These are phyloP conservation scores for Mantamonas sphyraenae DNA, from an alignment of 78 protist species.

Conservation along the genomic window DNA sequence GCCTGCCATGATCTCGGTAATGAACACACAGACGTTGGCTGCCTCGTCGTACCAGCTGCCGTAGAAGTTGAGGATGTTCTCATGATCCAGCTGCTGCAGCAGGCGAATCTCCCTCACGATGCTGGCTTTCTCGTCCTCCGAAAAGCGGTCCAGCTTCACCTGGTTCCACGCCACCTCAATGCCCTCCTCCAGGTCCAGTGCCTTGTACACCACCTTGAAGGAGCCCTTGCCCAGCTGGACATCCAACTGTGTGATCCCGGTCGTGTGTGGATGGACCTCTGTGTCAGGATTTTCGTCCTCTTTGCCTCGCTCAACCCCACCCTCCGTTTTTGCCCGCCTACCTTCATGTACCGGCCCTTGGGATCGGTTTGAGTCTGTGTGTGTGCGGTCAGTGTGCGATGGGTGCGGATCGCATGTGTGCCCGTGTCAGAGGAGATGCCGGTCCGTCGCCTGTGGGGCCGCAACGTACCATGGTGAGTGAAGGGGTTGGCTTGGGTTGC, in stretches of 20 bases:
- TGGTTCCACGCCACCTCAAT: conserved; percentile 87
- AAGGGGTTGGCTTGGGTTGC: too few relatives aligned
- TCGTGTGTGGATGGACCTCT: neutral
- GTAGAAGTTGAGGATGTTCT: conserved; percentile 44
- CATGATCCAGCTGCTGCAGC: conserved; percentile 44
- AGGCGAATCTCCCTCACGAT: conserved; percentile 32
- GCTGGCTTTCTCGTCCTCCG: neutral
- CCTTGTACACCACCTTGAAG: conserved; percentile 63
- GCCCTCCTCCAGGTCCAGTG: conserved; percentile 61
- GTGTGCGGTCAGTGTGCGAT: too few relatives aligned
- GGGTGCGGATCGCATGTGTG: too few relatives aligned
- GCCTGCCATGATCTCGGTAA: conserved; percentile 82
- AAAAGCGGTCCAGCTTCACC: neutral
- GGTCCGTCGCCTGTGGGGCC: too few relatives aligned
- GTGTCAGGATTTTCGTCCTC: neutral
- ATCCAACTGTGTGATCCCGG: neutral
- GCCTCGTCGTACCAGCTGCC: conserved; percentile 31
- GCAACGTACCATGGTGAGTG: too few relatives aligned
- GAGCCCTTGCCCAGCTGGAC: conserved; percentile 45
- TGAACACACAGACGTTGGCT: conserved; percentile 45
- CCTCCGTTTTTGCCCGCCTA: too few relatives aligned
- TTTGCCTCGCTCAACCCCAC: neutral
- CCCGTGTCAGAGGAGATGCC: too few relatives aligned
- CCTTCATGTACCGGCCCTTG: too few relatives aligned
- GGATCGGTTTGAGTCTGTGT: too few relatives aligned